Evolutionary conservation across 495 filamentous ascomycete genomes (phyloP).

Genomic region (Aspergillus haitiensis): DNA sequence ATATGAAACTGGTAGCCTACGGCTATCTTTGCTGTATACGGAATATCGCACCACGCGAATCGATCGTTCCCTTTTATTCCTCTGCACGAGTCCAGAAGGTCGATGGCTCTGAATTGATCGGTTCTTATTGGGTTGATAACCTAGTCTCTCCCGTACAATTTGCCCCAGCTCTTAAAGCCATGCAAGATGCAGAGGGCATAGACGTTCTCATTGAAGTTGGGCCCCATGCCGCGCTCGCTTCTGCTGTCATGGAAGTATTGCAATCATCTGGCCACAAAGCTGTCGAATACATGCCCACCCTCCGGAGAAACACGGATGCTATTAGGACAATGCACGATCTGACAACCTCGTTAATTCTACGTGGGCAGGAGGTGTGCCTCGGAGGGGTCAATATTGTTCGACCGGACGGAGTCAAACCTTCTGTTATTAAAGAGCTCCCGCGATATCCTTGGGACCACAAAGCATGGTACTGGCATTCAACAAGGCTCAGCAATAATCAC

Average conservation of each 20-base stretch:
- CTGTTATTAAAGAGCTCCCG: slow-evolving; percentile 7
- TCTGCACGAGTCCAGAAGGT: neutral
- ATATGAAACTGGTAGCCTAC: slow-evolving; percentile 47
- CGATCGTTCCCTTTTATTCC: neutral
- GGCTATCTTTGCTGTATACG: slow-evolving; percentile 23
- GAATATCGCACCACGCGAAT: neutral
- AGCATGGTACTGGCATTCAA: neutral
- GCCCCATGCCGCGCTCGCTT: slow-evolving; percentile 9
- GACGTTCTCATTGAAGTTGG: slow-evolving; percentile 12
- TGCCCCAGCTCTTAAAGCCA: neutral
- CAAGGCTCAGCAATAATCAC: slow-evolving; percentile 23
- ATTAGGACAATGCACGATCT: neutral
- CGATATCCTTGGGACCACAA: slow-evolving; percentile 14
- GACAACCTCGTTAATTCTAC: neutral
- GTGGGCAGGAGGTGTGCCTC: neutral
- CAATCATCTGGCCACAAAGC: neutral
- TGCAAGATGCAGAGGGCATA: neutral
- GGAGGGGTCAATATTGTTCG: slow-evolving; percentile 1
- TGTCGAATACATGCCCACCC: neutral
- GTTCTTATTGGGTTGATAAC: neutral
- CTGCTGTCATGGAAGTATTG: neutral
- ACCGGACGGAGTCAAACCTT: neutral
- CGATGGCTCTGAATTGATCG: slow-evolving; percentile 2
- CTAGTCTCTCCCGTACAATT: slow-evolving; percentile 1
- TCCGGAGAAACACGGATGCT: neutral